These are phyloP conservation scores for Carnegiea gigantea DNA, from an alignment of 179 eudicot species.

Conservation along the genomic window DNA sequence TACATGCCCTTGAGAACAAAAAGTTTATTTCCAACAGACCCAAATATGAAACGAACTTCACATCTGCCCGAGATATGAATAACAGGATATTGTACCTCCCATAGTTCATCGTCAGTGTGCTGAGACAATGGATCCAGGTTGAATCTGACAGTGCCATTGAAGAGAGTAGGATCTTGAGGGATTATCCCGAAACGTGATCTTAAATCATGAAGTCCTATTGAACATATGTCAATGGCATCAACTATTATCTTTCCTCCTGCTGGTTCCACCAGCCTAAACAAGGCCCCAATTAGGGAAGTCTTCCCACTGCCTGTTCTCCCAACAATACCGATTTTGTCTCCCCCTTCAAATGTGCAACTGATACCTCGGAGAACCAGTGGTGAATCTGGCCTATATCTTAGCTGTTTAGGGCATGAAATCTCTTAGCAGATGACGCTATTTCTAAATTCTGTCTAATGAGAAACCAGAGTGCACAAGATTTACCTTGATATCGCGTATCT, in stretches of 20 bases:
- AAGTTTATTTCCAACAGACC: too few relatives aligned
- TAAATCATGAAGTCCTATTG: conserved; percentile 73
- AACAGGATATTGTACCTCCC: conserved; percentile 53
- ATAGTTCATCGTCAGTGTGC: conserved; percentile 54
- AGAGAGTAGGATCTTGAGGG: conserved; percentile 81
- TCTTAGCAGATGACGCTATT: not conserved
- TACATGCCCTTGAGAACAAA: not conserved
- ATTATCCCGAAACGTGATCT: conserved; percentile 72
- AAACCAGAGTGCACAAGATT: not conserved
- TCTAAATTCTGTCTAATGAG: not conserved
- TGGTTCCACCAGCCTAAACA: conserved; percentile 83
- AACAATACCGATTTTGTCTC: conserved; percentile 81
- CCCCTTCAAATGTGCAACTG: conserved; percentile 82
- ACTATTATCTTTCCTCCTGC: conserved; percentile 57
- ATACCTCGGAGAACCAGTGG: conserved; percentile 81
- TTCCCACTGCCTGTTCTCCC: conserved; percentile 95
- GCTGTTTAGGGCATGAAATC: conserved; percentile 39
- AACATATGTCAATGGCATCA: conserved; percentile 66
- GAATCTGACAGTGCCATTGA: conserved; percentile 68
- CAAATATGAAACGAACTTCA: too few relatives aligned
- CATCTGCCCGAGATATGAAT: not conserved
- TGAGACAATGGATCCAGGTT: conserved; percentile 64
- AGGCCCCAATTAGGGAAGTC: conserved; percentile 77
- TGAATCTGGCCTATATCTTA: conserved; percentile 66
- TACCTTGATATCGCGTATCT: conserved; percentile 72